Evolutionary conservation across 768 basidiomycete species (phyloP).

Genomic region (Boletus pseudo-olivaceus): DNA sequence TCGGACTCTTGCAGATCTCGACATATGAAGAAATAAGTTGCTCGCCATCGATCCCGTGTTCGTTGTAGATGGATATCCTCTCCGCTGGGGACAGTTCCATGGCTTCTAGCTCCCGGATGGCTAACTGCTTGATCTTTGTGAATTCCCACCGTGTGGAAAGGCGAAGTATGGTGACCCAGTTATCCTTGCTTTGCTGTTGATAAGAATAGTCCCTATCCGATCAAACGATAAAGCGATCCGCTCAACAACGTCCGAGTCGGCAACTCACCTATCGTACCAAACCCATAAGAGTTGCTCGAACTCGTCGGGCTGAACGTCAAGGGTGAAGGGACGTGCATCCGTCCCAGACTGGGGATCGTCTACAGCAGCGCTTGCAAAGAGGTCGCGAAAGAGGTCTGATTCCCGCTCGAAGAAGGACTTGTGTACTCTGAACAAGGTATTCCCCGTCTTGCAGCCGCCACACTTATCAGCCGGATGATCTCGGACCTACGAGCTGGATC

Average conservation of each 20-base stretch:
- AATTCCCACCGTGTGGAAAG: conserved; percentile 59
- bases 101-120: conserved; percentile 53
- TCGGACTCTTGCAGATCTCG: conserved; percentile 49
- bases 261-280: conserved; percentile 51
- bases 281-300: conserved; percentile 55
- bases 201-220: conserved; percentile 48
- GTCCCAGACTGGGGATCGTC: conserved; percentile 29
- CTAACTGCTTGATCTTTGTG: conserved; percentile 44
- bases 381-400: conserved; percentile 40
- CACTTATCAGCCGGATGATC: conserved; percentile 3
- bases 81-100: conserved; percentile 45
- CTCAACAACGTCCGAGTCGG: background rate
- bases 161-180: conserved; percentile 53
- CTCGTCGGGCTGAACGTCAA: conserved; percentile 41
- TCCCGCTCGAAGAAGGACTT: conserved; percentile 58
- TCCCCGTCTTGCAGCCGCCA: conserved; percentile 42
- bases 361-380: conserved; percentile 32
- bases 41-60: conserved; percentile 45
- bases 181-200: conserved; percentile 44
- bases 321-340: conserved; percentile 40
- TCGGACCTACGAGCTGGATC: background rate
- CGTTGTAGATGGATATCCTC: conserved; percentile 56
- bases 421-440: conserved; percentile 50
- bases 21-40: conserved; percentile 53
- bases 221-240: background rate